A percentile compares a stretch with the other conserved stretches of the same genome.
phyloP scores from a whole-genome alignment of 371 early-diverging fungal species.

The Mucor irregularis region DNA sequence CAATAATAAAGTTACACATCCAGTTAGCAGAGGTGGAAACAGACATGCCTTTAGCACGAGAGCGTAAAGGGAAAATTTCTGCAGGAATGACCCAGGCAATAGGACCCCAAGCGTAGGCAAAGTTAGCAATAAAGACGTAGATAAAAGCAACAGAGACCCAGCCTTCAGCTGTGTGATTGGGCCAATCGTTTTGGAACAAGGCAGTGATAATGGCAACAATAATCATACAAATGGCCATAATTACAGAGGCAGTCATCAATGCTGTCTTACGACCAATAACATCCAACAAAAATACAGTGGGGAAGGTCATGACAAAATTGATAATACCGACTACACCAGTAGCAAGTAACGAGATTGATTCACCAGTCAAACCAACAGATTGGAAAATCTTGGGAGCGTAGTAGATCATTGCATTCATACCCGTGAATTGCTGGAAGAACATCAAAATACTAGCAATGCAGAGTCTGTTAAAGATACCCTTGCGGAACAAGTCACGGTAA shows the following conservation, averaged over 20 bases:
- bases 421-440: conserved; percentile 73
- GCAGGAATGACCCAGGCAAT: conserved; percentile 90
- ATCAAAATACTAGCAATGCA: conserved; percentile 69
- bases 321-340: conserved; percentile 74
- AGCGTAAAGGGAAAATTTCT: conserved; percentile 78
- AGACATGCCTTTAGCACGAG: conserved; percentile 81
- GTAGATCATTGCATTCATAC: conserved; percentile 76
- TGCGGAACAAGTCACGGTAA: conserved; percentile 70
- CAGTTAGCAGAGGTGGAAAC: conserved; percentile 90
- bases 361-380: conserved; percentile 60
- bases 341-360: conserved; percentile 58
- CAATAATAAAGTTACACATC: conserved; percentile 76
- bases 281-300: conserved; percentile 73
- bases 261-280: conserved; percentile 62
- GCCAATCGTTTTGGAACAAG: conserved; percentile 39
- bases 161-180: conserved; percentile 30
- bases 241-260: conserved; percentile 47
- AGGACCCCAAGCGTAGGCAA: conserved; percentile 70
- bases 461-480: conserved; percentile 62
- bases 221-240: conserved; percentile 39
- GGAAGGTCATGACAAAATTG: conserved; percentile 55
- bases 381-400: conserved; percentile 73
- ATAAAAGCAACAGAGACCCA: conserved; percentile 56
- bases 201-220: conserved; percentile 46
- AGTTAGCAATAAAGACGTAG: conserved; percentile 62